Evolutionary conservation across 306 rosid genomes (phyloP), one percentile per base, ranked within the genome.

Genomic region (Cucurbita argyrosperma): DNA sequence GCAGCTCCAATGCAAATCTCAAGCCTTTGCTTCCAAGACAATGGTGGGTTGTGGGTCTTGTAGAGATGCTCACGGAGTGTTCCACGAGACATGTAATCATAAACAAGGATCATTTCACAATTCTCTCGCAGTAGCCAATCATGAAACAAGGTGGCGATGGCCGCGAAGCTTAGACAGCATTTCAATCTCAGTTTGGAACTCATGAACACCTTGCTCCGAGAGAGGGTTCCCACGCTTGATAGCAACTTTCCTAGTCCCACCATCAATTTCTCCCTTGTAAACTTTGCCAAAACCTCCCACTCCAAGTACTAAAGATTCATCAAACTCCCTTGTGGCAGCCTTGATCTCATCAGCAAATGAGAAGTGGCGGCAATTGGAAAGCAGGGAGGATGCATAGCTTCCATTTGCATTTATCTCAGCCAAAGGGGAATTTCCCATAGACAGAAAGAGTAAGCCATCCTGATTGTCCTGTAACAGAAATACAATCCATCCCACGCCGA

Each of bases 161-260:
- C n/a, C n/a, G n/a, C 99, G 99, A 74, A 95, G 99, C 80, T 95
- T 95, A 19, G 99, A 95, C 43, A 95, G 99, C 99, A 95, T 95
- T 80, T 95, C 99, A 81, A 95, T 95, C 88, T 95, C 99, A 30
- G 99, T 95, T 69, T 89, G 99, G 78, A 95, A 95, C 65, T 95
- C 99, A n/a, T 95, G 96, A 35, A 95, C 96, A 7, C 99, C 99
- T 77, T 95, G 99, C 73, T 95, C 99, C 4, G 99, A 91, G 39
- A 95, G 96, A 42, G 99, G 96, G 72, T 89, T 95, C 74, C 97
- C 97, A 15, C 99, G 95, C 81, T 95, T 95, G 57, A 95, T 95
- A 42, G 99, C 99, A n/a, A 95, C 97, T 77, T 84, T 79, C 70
- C 83, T 91, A 3, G 96, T 64, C 65, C 82, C 96, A 4, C 96